Evolutionary conservation across 768 basidiomycete species (phyloP).

Genomic region (Mycena vulgaris): DNA sequence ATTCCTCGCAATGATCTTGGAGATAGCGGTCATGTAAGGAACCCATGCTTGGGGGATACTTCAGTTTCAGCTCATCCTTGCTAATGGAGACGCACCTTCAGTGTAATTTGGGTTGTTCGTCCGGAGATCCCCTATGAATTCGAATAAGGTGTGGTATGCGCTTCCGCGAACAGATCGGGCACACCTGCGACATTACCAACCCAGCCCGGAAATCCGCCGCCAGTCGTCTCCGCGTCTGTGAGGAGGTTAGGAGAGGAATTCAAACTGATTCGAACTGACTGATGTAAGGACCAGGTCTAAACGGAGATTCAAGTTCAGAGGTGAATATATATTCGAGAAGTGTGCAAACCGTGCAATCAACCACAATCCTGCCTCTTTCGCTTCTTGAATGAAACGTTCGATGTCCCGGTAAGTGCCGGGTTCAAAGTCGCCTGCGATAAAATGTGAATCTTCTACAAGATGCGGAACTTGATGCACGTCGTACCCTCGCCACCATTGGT

Average conservation of each 20-base stretch:
- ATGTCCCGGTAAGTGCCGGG: conserved; percentile 65
- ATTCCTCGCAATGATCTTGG: conserved; percentile 65
- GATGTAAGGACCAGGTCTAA: conserved; percentile 68
- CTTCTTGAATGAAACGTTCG: conserved; percentile 67
- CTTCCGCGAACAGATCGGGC: conserved; percentile 45
- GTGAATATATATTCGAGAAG: background rate
- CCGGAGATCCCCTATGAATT: conserved; percentile 41
- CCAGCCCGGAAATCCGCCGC: conserved; percentile 74
- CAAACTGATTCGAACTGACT: conserved; percentile 48
- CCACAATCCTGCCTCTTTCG: conserved; percentile 68
- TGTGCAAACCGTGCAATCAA: conserved; percentile 63
- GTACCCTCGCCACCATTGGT: conserved; percentile 58
- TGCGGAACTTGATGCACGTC: background rate
- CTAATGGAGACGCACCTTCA: conserved; percentile 48
- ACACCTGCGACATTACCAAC: conserved; percentile 63
- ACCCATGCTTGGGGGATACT: conserved; percentile 60
- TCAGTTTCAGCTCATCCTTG: conserved; percentile 5
- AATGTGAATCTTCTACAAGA: background rate
- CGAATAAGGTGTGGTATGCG: background rate
- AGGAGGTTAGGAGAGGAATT: background rate
- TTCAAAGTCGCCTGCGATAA: conserved; percentile 57
- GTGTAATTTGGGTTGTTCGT: conserved; percentile 66
- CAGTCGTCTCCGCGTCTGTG: conserved; percentile 67
- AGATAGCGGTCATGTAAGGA: conserved; percentile 67
- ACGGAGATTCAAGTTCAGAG: conserved; percentile 6